Evolutionary conservation across 2,329 filamentous ascomycete species (phyloP).

Genomic region (Fusarium sp.): DNA sequence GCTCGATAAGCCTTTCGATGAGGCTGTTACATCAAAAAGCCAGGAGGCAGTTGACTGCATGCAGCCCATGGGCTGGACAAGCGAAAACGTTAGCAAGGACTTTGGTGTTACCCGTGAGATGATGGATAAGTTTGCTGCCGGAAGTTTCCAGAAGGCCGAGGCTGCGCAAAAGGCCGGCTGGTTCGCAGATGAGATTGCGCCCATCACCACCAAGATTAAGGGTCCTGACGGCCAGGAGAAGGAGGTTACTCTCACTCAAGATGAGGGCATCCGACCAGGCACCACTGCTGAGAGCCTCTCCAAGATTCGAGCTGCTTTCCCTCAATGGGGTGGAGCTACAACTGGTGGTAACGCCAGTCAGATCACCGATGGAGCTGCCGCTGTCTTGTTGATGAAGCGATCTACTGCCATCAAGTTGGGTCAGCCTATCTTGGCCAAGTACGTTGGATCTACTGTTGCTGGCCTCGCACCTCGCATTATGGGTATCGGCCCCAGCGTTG

Average conservation of each 20-base stretch:
- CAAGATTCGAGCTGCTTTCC: conserved; percentile 92
- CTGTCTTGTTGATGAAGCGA: conserved; percentile 93
- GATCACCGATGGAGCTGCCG: conserved; percentile 93
- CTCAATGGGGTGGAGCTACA: conserved; percentile 85
- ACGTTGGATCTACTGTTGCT: conserved; percentile 89
- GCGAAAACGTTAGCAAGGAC: conserved; percentile 93
- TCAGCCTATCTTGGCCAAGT: conserved; percentile 94
- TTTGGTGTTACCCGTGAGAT: conserved; percentile 84
- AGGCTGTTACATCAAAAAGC: conserved; percentile 75
- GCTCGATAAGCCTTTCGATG: conserved; percentile 79
- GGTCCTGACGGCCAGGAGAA: conserved; percentile 83
- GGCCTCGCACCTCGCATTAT: conserved; percentile 94
- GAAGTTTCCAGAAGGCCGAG: conserved; percentile 90
- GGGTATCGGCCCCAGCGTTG: conserved; percentile 86
- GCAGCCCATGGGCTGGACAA: conserved; percentile 98
- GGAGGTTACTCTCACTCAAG: conserved; percentile 81
- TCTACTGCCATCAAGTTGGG: conserved; percentile 87
- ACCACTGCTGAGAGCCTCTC: conserved; percentile 84
- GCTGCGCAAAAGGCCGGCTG: conserved; percentile 88
- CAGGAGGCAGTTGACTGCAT: conserved; percentile 88
- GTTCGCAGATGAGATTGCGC: conserved; percentile 94
- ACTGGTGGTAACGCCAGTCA: conserved; percentile 96
- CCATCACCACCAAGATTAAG: conserved; percentile 85
- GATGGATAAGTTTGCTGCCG: conserved; percentile 88
- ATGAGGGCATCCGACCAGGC: conserved; percentile 91